phyloP scores from a whole-genome alignment of 2,329 filamentous ascomycete genomes.

The Tolypocladium album region DNA sequence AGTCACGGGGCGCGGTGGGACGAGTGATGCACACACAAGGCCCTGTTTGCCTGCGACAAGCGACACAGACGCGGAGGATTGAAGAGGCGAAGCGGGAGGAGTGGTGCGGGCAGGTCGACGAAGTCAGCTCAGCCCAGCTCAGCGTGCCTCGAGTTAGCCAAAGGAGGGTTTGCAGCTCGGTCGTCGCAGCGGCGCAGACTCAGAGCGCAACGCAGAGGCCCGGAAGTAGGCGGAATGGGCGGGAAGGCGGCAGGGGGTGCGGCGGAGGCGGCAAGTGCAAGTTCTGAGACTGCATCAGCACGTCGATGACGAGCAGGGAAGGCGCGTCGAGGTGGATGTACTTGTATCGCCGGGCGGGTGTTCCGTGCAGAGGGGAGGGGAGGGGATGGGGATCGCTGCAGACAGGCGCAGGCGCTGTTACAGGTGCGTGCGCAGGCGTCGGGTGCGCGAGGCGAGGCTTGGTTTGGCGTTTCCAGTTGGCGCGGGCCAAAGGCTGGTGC shows the following conservation, averaged over 20 bases:
- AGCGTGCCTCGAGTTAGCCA: not conserved
- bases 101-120: not conserved
- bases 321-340: not conserved
- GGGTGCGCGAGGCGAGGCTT: too few relatives aligned
- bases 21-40: not conserved
- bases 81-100: not conserved
- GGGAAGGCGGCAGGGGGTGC: not conserved
- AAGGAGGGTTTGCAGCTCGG: not conserved
- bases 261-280: not conserved
- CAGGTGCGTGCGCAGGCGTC: too few relatives aligned
- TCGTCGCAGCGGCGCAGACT: not conserved
- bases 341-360: not conserved
- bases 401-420: not conserved
- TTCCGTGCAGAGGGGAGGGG: not conserved
- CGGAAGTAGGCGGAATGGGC: not conserved
- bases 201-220: not conserved
- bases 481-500: not conserved
- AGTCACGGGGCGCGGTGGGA: not conserved
- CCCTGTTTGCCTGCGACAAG: not conserved
- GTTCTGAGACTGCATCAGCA: not conserved
- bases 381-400: not conserved
- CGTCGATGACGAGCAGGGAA: not conserved
- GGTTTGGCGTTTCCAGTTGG: not conserved
- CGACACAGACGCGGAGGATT: not conserved
- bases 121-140: not conserved